Base-by-base conservation (phyloP, 2,329 filamentous ascomycete genomes). In the Cladophialophora carrionii region DNA sequence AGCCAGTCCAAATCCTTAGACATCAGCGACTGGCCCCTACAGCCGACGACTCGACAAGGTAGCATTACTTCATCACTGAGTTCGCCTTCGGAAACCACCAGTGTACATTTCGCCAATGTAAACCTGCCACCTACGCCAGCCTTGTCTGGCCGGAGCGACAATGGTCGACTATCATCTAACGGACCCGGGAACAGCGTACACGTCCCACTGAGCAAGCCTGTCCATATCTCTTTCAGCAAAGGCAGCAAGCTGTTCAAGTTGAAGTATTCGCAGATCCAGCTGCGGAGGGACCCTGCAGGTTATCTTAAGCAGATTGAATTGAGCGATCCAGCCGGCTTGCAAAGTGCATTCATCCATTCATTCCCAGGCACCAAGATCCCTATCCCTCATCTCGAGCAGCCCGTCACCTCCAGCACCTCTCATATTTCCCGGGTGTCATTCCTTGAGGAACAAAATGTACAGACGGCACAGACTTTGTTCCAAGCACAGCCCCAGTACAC, bases 371-470 rank as follows among this genome's bases (percentile, higher is more conserved):
- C 73, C 2, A 76, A 73, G 68, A 67, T 77, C 7, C 78, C 78
- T 6, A 75, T 80, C 26, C 78, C 78, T 14, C 78, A 80, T 62
- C 70, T 80, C 49, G 78, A 80, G 65, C 76, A 79, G 61, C 78
- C 78, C 1, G 78, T 77, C 65, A 71, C 75, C 14, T 71, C 71
- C 10, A 69, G 72, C 17, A 73, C 76, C 32, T 72, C 70, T 20
- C 75, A 77, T 3, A 58, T 69, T 24, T 73, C 78, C 4, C 74
- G 77, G 29, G 72, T 80, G 8, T 78, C 77, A 1, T 80, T 80
- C 58, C 72, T 80, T 20, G 78, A 79, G 24, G 76, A 79, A 31
- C 78, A 80, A 65, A 79, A 76, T n/a, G 73, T 80, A 0, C 78
- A 79, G 48, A 75, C 75, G 4, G 75, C 71, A 2, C 69, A 74